Evolutionary conservation across 148 eudicot species (phyloP), one percentile per base, ranked within the genome.

Genomic region (Nepenthes gracilis): DNA sequence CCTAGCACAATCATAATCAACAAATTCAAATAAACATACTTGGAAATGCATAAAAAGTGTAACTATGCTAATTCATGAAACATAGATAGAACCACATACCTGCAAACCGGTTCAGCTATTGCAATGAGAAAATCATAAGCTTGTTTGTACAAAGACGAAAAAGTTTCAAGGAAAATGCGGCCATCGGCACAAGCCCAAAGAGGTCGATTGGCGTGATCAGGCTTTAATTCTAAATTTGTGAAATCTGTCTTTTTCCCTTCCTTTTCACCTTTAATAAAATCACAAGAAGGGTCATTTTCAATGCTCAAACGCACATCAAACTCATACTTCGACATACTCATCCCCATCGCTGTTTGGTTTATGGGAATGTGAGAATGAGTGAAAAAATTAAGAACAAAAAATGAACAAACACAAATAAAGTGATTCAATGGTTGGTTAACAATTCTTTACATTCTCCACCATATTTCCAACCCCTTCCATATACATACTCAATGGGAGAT

Each of bases 111-210:
- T 64, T 93, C 99, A 0, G 99, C 99, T 61, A 93, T 93, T 57
- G 99, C 99, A 36, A 93, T 93, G 36, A 93, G 95, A 61, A 93
- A 93, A 73, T 93, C 99, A 72, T 93, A 93, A 37, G 99, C 99
- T 77, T 93, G 99, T 70, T 93, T 93, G 64, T 93, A 93, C 56
- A 89, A 65, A 47, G 89, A 75, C 6, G 99, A 93, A 73, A 93
- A 93, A 38, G 99, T 93, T 69, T 93, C 99, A 1, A 93, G 87
- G 74, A 93, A 93, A 54, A 93, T 93, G 11, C 99, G 85, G 47
- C 99, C 99, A 74, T 93, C 99, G 9, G 92, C 95, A 43, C 99
- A 93, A 59, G 99, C 99, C 99, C 99, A 93, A 70, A 93, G 64
- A 5, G 99, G 99, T 12, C 99, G 88, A 70, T 93, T 86, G 1